Conservation (phyloP, 1,284 basidiomycete genomes). For the Tetrapyrgos nigripes region DNA sequence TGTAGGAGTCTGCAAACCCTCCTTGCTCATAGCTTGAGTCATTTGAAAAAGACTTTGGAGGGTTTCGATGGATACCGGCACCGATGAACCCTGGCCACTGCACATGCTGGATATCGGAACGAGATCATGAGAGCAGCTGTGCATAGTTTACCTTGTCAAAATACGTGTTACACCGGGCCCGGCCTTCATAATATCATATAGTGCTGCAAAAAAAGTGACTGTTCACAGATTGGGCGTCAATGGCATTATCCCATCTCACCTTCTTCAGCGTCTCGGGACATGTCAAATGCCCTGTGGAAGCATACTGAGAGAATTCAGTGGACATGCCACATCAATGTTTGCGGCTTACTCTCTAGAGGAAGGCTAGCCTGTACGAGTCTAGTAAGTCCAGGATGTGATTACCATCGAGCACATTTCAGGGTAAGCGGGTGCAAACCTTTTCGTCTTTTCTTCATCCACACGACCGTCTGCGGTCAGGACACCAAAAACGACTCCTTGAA, state of each 20-base stretch:
- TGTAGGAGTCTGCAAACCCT: constrained; percentile 41
- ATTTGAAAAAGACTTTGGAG: constrained; percentile 50
- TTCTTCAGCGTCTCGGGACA: constrained; percentile 62
- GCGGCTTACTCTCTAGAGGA: constrained; percentile 64
- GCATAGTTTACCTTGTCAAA: constrained; percentile 65
- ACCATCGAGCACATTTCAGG: constrained; percentile 5
- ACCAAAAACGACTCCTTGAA: constrained; percentile 76
- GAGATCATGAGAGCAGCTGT: not conserved
- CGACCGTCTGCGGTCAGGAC: constrained; percentile 63
- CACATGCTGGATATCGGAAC: not conserved
- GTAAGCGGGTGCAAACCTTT: constrained; percentile 49
- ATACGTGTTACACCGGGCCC: constrained; percentile 74
- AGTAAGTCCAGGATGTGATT: not conserved
- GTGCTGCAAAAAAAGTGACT: constrained; percentile 46
- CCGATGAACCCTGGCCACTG: constrained; percentile 60
- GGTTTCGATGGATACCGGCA: constrained; percentile 47
- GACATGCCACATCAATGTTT: constrained; percentile 11
- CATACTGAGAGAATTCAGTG: constrained; percentile 56
- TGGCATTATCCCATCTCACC: constrained; percentile 41
- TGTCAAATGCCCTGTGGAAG: constrained; percentile 86
- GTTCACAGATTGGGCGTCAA: not conserved
- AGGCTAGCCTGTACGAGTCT: constrained; percentile 66
- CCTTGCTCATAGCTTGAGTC: constrained; percentile 34
- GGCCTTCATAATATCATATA: constrained; percentile 58
- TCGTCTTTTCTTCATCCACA: constrained; percentile 62